phyloP scores from a whole-genome alignment of 306 rosid genomes.

The Styphnolobium japonicum region DNA sequence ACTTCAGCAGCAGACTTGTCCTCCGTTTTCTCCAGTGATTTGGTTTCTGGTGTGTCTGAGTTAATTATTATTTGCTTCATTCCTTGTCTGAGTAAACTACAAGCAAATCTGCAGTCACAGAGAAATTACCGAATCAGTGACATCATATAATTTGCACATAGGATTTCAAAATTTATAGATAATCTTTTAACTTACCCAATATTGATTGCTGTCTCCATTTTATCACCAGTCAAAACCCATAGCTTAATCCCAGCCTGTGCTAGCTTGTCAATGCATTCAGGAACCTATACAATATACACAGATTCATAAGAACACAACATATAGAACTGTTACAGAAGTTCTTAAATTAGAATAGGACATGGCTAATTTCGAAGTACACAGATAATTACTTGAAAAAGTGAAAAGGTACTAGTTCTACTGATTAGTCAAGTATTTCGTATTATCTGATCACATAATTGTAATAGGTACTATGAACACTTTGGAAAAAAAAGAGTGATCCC shows the following conservation, averaged over 20 bases:
- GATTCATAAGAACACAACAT: slow-evolving; percentile 20
- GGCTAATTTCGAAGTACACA: background rate
- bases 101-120: slow-evolving; percentile 64
- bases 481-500: background rate
- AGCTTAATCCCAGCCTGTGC: slow-evolving; percentile 99
- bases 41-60: slow-evolving; percentile 79
- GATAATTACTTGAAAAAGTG: background rate
- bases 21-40: slow-evolving; percentile 73
- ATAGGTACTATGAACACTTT: background rate
- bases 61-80: slow-evolving; percentile 86
- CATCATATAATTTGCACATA: background rate
- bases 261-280: slow-evolving; percentile 97
- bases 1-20: slow-evolving; percentile 56
- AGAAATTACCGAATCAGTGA: background rate
- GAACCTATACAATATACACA: slow-evolving; percentile 60
- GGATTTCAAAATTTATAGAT: slow-evolving; percentile 4
- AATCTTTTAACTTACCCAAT: slow-evolving; percentile 60
- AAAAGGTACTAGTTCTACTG: slow-evolving; percentile 5
- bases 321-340: background rate
- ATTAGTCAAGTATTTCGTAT: background rate
- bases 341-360: background rate
- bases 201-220: slow-evolving; percentile 99
- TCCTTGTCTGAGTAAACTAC: slow-evolving; percentile 97
- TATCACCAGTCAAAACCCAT: slow-evolving; percentile 99
- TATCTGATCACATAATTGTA: background rate